Evolutionary conservation across 106 monocot genomes (phyloP), one percentile per base, ranked within the genome.

Genomic region (Dendrobium officinale): DNA sequence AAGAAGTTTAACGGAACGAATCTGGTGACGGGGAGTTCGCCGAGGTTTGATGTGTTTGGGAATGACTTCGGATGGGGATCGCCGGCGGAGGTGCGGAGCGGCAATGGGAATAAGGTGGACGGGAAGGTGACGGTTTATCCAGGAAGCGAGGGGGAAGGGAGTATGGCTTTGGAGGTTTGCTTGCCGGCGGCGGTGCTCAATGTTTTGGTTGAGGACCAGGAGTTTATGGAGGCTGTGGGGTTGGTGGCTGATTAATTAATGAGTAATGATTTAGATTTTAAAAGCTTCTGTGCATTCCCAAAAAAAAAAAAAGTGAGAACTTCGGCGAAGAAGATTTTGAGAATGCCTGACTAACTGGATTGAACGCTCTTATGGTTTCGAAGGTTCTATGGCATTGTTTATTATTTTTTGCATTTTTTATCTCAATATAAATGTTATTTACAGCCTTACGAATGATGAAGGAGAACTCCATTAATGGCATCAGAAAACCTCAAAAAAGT

Each of bases 1-100:
- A 0, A 19, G 3, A 4, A 15, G 22, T 4, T 20, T 16, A 61
- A 37, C 37, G 1, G 22, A 0, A 6, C 18, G 1, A 6, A 33
- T 43, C 27, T 82, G n/a, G 0, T 51, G 6, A 79, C 79, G 5
- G 82, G 78, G 7, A 88, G 81, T 77, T 89, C 89, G 61, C 87
- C 86, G n/a, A 80, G 88, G 54, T 92, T 92, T 73, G 47, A 86
- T 22, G 81, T 92, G 77, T 90, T 82, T 4, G 84, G 84, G 31
- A 84, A 86, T 58, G 90, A 92, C 78, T 92, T 90, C 40, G 92
- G 89, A 16, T 88, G 87, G 92, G 92, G 92, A 20, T 72, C 8
- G 80, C 84, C 92, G n/a, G 77, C 78, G 42, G 80, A 83, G 16
- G 73, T 87, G 0, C 41, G 88, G 6, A 87, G 88, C 77, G 88